Base-by-base conservation (phyloP, 2,329 filamentous ascomycete species). In the Zasmidium cellare region DNA sequence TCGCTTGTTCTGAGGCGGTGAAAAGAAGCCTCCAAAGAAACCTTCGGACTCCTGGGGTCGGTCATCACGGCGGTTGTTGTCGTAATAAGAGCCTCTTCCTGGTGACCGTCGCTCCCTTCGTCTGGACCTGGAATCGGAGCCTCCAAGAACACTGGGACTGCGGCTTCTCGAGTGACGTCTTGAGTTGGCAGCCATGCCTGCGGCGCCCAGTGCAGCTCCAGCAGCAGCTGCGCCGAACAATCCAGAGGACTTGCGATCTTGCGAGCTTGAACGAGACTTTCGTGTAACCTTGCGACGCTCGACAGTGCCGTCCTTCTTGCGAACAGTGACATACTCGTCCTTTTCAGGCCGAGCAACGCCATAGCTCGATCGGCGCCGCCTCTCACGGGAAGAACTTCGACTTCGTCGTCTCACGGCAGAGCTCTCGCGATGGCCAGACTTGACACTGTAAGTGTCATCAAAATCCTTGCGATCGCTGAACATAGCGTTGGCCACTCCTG, bases 381-480 rank as follows among this genome's bases (percentile, higher is more conserved):
- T 62, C 63, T 74, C 63, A 59, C 70, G 57, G 12, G 67, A 69
- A 11, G 69, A 70, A 45, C 67, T 69, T 3, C 69, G 68, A 38
- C 71, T 73, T 7, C 71, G 66, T 38, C 66, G 59, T 38, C 69
- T 54, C 9, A 63, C 57, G 18, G 67, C 66, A 44, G 75, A 77
- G 20, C 73, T 70, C 47, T 72, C 71, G 16, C 69, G 71, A 59
- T 76, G 78, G 18, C 84, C 82, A 55, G 82, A 82, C 56, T 81
- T 82, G 63, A 84, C 76, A 63, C 80, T 85, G 61, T 86, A 84
- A 0, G 81, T 83, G 65, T 86, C 84, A 61, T 85, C 81, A 60
- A 84, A 85, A 52, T 84, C 81, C 57, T 83, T 74, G 16, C 76
- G 74, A 25, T 75, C 76, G 47, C 75, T 78, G 64, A 80, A 82